Conservation (phyloP, 176 grass and related monocot species). For the Eleusine coracana region DNA sequence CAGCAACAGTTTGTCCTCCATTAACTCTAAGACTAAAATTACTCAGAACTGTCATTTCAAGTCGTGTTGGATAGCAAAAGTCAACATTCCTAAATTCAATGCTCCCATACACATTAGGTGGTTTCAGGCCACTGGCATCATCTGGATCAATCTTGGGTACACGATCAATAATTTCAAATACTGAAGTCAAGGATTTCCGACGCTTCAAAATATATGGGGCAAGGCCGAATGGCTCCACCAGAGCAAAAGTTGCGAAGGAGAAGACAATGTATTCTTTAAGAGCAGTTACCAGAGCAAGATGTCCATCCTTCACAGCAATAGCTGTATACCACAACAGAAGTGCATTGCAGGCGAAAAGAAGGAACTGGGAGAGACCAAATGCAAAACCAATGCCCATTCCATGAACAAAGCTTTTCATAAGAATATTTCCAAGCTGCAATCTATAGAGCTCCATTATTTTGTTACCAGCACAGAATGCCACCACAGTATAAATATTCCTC, state of each 20-base stretch:
- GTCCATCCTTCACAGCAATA: conserved; percentile 58
- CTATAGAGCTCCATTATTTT: conserved; percentile 99
- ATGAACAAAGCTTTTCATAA: conserved; percentile 83
- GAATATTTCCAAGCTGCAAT: conserved; percentile 83
- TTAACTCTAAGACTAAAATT: conserved; percentile 95
- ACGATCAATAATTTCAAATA: conserved; percentile 92
- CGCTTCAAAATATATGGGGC: conserved; percentile 95
- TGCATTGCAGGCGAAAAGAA: conserved; percentile 94
- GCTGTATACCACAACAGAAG: conserved; percentile 95
- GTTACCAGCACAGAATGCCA: conserved; percentile 94
- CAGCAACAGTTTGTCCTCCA: conserved; percentile 92
- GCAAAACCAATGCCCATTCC: conserved; percentile 89
- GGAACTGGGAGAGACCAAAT: conserved; percentile 96
- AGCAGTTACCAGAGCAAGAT: conserved; percentile 70
- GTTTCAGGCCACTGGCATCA: conserved; percentile 87
- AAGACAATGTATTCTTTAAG: conserved; percentile 99
- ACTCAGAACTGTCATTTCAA: conserved; percentile 81
- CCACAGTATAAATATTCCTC: conserved; percentile 97
- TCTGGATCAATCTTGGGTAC: conserved; percentile 92
- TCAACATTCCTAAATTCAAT: conserved; percentile 91
- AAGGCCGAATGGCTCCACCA: conserved; percentile 97
- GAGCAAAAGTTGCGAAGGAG: conserved; percentile 84
- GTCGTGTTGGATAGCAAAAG: conserved; percentile 84
- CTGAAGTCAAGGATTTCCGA: conserved; percentile 74
- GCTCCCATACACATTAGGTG: conserved; percentile 95